Evolutionary conservation across 2,329 filamentous ascomycete species (phyloP), one percentile per base, ranked within the genome.

Genomic region (Aspergillus unguis): DNA sequence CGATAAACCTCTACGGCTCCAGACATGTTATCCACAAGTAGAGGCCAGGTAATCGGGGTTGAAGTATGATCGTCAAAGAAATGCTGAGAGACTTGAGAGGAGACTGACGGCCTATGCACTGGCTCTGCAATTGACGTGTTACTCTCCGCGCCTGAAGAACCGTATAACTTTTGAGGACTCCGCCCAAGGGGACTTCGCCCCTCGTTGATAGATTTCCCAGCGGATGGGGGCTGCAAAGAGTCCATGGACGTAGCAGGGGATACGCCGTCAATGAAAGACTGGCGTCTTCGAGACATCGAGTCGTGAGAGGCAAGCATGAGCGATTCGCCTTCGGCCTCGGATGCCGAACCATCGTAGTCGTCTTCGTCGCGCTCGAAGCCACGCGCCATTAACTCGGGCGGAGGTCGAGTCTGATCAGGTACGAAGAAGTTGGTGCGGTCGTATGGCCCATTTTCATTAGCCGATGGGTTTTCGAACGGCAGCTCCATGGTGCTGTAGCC

Each of bases 401-500:
- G 94, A 5, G 91, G 90, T 53, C 92, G 84, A 9, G 92, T 95
- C 69, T 90, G 89, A 53, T 96, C 91, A 23, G 92, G 92, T 50
- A 96, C 85, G 66, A 84, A 86, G 56, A 95, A 86, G 68, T 95
- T 92, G 75, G 87, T 92, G 55, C 91, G 86, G 71, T 97, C 91
- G 61, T 87, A 83, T 2, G 94, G 94, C 1, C 92, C 92, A 50
- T 82, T 87, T 72, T 99, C 94, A 58, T 84, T 86, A 17, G 84
- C 73, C 5, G 88, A 90, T 1, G 94, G 92, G 11, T 92, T 92
- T 70, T 99, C 94, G 27, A 99, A 80, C 1, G 94, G 94, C 55
- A 99, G 77, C 69, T 99, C 94, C 84, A 92, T 94, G 58, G 89
- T 95, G 67, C 89, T 95, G 65, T 95, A 90, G 50, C 92, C 92